Conservation (phyloP, 2,329 filamentous ascomycete genomes). For the Alternaria sp. region DNA sequence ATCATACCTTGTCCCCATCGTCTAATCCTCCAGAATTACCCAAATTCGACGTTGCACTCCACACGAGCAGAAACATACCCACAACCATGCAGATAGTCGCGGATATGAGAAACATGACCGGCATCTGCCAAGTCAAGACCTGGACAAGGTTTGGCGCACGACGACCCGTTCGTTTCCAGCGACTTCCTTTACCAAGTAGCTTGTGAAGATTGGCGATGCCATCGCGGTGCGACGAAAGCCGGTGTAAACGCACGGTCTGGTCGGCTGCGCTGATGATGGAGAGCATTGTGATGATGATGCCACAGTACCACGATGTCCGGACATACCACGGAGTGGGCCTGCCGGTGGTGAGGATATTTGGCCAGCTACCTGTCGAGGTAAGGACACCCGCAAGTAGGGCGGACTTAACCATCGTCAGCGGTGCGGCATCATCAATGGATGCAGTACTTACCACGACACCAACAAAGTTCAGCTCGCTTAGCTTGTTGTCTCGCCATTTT, state of each 20-base stretch:
- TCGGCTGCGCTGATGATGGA: conserved; percentile 55
- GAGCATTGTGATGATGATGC: conserved; percentile 57
- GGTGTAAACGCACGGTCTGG: conserved; percentile 52
- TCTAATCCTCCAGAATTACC: conserved; percentile 33
- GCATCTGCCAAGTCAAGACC: conserved; percentile 47
- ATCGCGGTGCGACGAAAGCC: conserved; percentile 51
- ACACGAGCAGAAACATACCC: conserved; percentile 48
- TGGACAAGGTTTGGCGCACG: conserved; percentile 32
- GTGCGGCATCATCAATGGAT: background rate
- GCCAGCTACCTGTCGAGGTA: conserved; percentile 54
- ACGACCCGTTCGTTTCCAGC: conserved; percentile 21
- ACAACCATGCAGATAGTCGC: conserved; percentile 44
- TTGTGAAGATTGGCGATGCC: conserved; percentile 43
- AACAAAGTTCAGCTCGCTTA: conserved; percentile 51
- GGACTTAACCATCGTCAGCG: conserved; percentile 23
- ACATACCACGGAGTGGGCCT: conserved; percentile 49
- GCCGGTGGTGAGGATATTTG: conserved; percentile 47
- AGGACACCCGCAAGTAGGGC: conserved; percentile 48
- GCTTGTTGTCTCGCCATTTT: conserved; percentile 48
- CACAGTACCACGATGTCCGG: conserved; percentile 51
- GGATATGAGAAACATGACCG: conserved; percentile 43
- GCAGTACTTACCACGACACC: conserved; percentile 46
- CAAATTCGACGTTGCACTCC: conserved; percentile 37
- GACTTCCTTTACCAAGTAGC: conserved; percentile 35
- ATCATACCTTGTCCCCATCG: conserved; percentile 1